A percentile compares a stretch with the other conserved stretches of the same genome.
Evolutionary conservation across 1,284 basidiomycete species (phyloP).

Genomic region (Pyrrhoderma lamaoense): DNA sequence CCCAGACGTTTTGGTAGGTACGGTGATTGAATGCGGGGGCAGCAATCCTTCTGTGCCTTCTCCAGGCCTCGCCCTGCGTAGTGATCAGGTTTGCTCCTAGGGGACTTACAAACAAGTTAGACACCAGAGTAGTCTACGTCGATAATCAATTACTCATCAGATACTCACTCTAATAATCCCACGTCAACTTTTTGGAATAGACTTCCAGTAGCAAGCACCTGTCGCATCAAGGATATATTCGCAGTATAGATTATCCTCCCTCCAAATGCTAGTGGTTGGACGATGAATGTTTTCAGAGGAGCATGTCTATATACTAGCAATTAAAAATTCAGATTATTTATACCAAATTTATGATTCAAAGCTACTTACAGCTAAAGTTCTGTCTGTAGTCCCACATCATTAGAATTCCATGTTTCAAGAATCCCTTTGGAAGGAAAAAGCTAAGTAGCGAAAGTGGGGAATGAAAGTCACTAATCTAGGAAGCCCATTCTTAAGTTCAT

Average conservation of each 20-base stretch:
- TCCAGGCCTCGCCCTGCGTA: constrained; percentile 27
- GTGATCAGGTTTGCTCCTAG: constrained; percentile 28
- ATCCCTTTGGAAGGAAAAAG: constrained; percentile 5
- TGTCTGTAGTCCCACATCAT: too few species aligned
- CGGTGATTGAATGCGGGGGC: constrained; percentile 27
- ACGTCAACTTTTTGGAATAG: background rate
- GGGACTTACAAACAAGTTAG: constrained; percentile 17
- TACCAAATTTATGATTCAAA: background rate
- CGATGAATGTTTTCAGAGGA: constrained; percentile 1
- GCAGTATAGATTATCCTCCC: background rate
- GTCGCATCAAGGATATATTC: background rate
- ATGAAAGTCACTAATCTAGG: background rate
- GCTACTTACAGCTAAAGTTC: background rate
- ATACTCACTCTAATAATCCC: background rate
- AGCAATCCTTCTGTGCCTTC: constrained; percentile 26
- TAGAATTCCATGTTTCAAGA: background rate
- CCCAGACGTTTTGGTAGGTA: constrained; percentile 24
- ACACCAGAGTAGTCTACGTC: background rate
- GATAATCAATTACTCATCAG: background rate
- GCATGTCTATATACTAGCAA: constrained; percentile 6
- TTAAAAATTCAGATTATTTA: background rate
- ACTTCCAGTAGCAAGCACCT: background rate
- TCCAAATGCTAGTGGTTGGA: constrained; percentile 1
- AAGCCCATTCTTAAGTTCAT: too few species aligned
- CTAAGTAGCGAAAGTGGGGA: background rate